These are phyloP conservation scores for Epichloe hybrida DNA, from an alignment of 2,329 filamentous ascomycete species.

Conservation along the genomic window DNA sequence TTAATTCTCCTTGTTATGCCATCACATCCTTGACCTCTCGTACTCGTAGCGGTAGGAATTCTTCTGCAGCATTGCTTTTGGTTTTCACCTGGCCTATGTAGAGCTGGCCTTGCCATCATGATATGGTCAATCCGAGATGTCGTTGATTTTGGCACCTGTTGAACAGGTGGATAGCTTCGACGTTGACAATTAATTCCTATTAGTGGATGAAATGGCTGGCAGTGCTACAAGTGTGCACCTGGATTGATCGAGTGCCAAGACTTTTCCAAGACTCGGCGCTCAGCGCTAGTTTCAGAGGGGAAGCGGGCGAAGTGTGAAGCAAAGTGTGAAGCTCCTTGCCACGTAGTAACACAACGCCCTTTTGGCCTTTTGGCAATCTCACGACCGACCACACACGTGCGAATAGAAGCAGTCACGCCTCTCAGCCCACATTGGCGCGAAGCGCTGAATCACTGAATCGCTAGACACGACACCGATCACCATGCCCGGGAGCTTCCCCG, in stretches of 20 bases:
- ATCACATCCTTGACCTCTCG: too few species aligned
- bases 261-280: neutral
- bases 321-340: too few species aligned
- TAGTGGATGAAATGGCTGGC: neutral
- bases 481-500: neutral
- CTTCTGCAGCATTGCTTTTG: too few species aligned
- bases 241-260: neutral
- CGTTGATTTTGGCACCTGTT: neutral
- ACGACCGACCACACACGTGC: too few species aligned
- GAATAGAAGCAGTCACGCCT: neutral
- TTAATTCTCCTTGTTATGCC: too few species aligned
- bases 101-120: too few species aligned
- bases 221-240: neutral
- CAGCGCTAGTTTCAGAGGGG: too few species aligned
- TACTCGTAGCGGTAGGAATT: too few species aligned
- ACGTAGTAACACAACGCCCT: too few species aligned
- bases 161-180: neutral
- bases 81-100: too few species aligned
- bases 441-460: neutral
- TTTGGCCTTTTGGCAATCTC: too few species aligned
- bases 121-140: neutral
- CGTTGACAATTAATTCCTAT: neutral
- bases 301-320: too few species aligned
- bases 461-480: neutral
- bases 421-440: neutral